Evolutionary conservation across 345 rosid species (phyloP), one percentile per base, ranked within the genome.

Genomic region (Linum usitatissimum): DNA sequence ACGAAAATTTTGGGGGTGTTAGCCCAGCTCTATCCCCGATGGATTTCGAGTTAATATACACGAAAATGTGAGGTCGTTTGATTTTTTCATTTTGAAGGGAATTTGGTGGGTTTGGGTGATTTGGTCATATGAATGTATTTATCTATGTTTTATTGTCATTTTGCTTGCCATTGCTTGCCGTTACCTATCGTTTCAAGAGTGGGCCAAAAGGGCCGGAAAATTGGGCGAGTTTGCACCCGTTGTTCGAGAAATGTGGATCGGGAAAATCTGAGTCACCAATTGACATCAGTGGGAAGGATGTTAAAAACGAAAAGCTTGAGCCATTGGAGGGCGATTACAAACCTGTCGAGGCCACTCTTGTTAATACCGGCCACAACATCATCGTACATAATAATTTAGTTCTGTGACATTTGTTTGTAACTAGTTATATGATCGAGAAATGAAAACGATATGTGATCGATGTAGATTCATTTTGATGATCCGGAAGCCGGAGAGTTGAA

Each of bases 201-300:
- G 86, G 83, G 3, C 3, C 62, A 10, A 57, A 18, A 12, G 88
- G 88, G 13, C 85, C 95, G 6, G 49, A 39, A 0, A 64, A 73
- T 28, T 87, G 92, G 95, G 86, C 86, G 57, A 61, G 60, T 15
- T 40, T 86, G 51, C 62, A 66, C 39, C 77, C 78, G 49, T 18
- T 34, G 34, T 81, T 2, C 78, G 59, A 70, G 8, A 58, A 66
- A 12, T 90, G 97, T 49, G 58, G 83, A 2, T n/a, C 61, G 0
- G 95, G 92, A 36, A 81, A 73, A 66, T 17, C 55, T 8, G 95
- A 90, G 49, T 90, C 97, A 66, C 97, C 97, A 0, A 67, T 90
- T 53, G 62, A 90, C 76, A 80, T 90, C 21, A 69, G 48, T 9
- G 70, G 15, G 70, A 61, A 65, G 18, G 54, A 65, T 36, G 60